A percentile compares a stretch with the other conserved stretches of the same genome.
Conservation (phyloP, 306 rosid species). For the Astragalus membranaceus region DNA sequence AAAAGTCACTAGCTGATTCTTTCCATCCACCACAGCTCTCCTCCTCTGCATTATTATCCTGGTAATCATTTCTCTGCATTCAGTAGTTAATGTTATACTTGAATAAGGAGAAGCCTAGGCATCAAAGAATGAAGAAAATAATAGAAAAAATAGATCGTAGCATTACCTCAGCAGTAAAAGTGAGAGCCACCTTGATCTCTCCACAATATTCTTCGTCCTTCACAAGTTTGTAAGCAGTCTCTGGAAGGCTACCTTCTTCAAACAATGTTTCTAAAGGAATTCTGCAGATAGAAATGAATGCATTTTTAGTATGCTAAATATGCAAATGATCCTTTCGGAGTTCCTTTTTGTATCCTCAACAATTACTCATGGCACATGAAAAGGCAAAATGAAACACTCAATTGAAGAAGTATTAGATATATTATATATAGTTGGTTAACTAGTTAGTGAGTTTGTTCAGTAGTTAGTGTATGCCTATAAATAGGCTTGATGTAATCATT, state of each 20-base stretch:
- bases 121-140: slow-evolving; percentile 9
- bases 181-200: slow-evolving; percentile 43
- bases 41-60: neutral
- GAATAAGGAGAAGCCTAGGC: neutral
- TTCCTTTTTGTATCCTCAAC: neutral
- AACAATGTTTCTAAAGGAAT: slow-evolving; percentile 31
- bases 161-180: slow-evolving; percentile 36
- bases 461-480: too few species aligned
- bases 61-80: slow-evolving; percentile 21
- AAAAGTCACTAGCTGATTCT: slow-evolving; percentile 6
- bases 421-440: too few species aligned
- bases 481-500: too few species aligned
- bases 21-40: slow-evolving; percentile 28
- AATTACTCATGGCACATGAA: neutral
- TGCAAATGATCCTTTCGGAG: neutral
- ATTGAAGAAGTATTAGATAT: too few species aligned
- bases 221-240: slow-evolving; percentile 33
- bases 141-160: neutral
- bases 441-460: too few species aligned
- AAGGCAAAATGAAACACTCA: neutral
- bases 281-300: slow-evolving; percentile 7
- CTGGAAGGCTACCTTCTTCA: slow-evolving; percentile 28
- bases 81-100: neutral
- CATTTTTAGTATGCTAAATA: neutral
- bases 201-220: slow-evolving; percentile 35